Evolutionary conservation across 371 early-diverging fungal genomes (phyloP).

Genomic region (Synchytrium microbalum): DNA sequence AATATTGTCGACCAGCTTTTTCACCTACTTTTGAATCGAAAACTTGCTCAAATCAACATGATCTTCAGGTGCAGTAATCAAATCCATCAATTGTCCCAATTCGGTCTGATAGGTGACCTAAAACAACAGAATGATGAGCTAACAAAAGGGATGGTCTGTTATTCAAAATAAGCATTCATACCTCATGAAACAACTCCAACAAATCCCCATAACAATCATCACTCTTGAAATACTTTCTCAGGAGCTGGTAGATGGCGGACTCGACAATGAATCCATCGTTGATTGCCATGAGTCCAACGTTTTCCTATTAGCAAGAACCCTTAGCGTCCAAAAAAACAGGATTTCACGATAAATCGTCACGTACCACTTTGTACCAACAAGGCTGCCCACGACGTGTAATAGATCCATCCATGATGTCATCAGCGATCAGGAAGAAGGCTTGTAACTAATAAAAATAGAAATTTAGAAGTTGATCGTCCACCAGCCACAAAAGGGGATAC

Average conservation of each 20-base stretch:
- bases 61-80: conserved; percentile 94
- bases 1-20: neutral
- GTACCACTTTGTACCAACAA: conserved; percentile 83
- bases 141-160: conserved; percentile 1
- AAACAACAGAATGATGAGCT: conserved; percentile 6
- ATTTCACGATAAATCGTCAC: neutral
- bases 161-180: too few relatives aligned
- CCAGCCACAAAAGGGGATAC: neutral
- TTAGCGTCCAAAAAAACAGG: neutral
- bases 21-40: conserved; percentile 68
- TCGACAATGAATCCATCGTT: conserved; percentile 93
- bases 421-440: conserved; percentile 93
- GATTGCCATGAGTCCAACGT: conserved; percentile 86
- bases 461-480: neutral
- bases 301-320: conserved; percentile 29
- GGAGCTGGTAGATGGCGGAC: conserved; percentile 76
- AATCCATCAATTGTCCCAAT: conserved; percentile 93
- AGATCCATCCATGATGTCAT: conserved; percentile 97
- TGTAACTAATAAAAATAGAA: conserved; percentile 62
- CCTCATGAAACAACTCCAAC: conserved; percentile 88
- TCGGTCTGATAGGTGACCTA: conserved; percentile 89
- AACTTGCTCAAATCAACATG: conserved; percentile 82
- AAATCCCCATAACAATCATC: conserved; percentile 79
- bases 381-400: conserved; percentile 91
- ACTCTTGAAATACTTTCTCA: conserved; percentile 84